Evolutionary conservation across 768 basidiomycete genomes (phyloP), one percentile per base, ranked within the genome.

Genomic region (Tylopilus rubrobrunneus): DNA sequence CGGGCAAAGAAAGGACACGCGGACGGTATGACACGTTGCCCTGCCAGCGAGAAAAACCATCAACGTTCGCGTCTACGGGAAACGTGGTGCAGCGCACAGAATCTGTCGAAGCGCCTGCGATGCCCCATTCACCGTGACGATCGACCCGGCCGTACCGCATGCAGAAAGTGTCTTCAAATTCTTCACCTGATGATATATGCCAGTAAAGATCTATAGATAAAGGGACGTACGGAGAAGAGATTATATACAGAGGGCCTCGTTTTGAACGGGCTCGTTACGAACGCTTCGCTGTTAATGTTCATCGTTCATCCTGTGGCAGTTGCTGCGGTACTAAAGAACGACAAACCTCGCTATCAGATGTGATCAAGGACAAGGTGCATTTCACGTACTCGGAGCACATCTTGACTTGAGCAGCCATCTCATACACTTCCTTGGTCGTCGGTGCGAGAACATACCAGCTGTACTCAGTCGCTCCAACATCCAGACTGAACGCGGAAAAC

Each of bases 391-490:
- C 77, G 68, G 89, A 89, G 65, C 89, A 93, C 1, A 78, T 76
- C 7, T 76, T 71, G 6, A 91, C 83, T n/a, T 87, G 80, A 53
- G 81, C 75, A n/a, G 79, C 70, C 0, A 82, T 78, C 31, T 74
- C 77, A 34, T 80, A 62, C 42, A 81, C 77, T 58, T 88, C 87
- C 7, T 77, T 76, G 42, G 79, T 76, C 0, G 82, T 84, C 9
- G 87, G 85, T 0, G 86, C 87, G 15, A 90, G 85, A 4, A 90
- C 80, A 61, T 82, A 84, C 72, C 84, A 93, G 11, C 83, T 86
- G 48, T 27, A 19, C 42, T 28, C n/a, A 1, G 15, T 23, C 44
- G 25, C 14, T 43, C 15, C 19, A 19, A 19, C 19, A 19, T 19
- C 19, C 19, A 19, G 19, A 19, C 19, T 19, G 19, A 19, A 19